Percentiles rank a stretch among this genome's conserved stretches.
These are phyloP conservation scores for Citrus medica DNA, from an alignment of 345 rosid species.

Conservation along the genomic window DNA sequence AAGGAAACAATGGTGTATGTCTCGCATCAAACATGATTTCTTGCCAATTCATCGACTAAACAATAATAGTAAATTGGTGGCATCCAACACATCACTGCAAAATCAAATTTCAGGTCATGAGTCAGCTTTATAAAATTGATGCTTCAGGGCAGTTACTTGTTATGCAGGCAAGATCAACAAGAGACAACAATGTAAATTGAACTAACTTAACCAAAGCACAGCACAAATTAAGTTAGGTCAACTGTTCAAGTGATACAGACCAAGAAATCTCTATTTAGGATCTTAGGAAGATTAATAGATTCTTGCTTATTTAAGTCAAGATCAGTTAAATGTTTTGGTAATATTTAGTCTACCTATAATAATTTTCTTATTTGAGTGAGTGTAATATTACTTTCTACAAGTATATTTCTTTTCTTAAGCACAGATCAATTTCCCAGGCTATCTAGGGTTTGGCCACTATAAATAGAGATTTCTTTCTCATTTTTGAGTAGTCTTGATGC, in stretches of 20 bases:
- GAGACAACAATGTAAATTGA: background rate
- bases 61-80: background rate
- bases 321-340: background rate
- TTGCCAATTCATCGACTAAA: background rate
- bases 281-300: background rate
- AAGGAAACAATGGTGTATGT: background rate
- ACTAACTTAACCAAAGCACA: background rate
- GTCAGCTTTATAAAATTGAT: background rate
- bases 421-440: background rate
- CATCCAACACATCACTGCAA: slow-evolving; percentile 15
- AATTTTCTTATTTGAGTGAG: background rate
- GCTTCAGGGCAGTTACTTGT: background rate
- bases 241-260: background rate
- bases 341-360: background rate
- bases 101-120: background rate
- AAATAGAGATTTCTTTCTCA: background rate
- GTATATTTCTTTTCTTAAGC: background rate
- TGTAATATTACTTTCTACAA: background rate
- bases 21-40: background rate
- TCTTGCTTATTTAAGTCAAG: background rate
- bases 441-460: background rate
- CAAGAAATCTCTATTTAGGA: background rate
- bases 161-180: background rate
- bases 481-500: background rate
- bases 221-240: too few relatives aligned